Conservation (phyloP, 1,284 basidiomycete species). For the Termitomyces sp. region DNA sequence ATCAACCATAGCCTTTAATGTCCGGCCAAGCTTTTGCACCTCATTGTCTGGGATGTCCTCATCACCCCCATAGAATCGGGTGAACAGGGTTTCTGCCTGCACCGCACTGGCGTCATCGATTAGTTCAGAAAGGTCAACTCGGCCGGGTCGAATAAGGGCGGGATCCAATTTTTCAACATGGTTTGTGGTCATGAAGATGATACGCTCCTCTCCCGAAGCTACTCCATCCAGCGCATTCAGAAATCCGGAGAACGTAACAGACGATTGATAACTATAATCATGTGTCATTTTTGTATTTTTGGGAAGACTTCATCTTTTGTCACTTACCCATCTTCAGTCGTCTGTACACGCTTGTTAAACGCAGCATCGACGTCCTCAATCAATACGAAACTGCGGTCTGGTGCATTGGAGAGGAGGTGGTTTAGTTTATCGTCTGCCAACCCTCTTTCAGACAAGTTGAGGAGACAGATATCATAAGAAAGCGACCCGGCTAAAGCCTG, state of each 20-base stretch:
- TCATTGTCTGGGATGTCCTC: constrained; percentile 33
- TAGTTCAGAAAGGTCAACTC: constrained; percentile 84
- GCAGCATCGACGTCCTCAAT: constrained; percentile 99
- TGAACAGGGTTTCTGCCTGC: constrained; percentile 80
- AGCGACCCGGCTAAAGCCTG: constrained; percentile 92
- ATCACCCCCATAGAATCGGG: constrained; percentile 74
- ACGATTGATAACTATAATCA: constrained; percentile 74
- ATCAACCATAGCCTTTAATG: constrained; percentile 49
- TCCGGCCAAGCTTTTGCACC: constrained; percentile 43
- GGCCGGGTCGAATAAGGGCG: constrained; percentile 91
- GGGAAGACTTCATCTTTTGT: neutral
- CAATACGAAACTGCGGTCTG: constrained; percentile 88
- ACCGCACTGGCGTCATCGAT: constrained; percentile 85
- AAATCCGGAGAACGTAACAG: constrained; percentile 96
- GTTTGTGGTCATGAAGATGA: constrained; percentile 99
- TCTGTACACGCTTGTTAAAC: constrained; percentile 88
- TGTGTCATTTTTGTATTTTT: neutral
- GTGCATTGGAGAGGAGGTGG: constrained; percentile 89
- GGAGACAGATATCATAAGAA: constrained; percentile 92
- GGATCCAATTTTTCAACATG: constrained; percentile 82
- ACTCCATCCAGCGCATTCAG: constrained; percentile 98
- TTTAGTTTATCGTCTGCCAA: constrained; percentile 96
- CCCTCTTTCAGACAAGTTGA: constrained; percentile 96
- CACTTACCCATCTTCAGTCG: constrained; percentile 80
- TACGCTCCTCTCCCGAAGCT: constrained; percentile 93